Evolutionary conservation across 768 basidiomycete species (phyloP).

Genomic region (Serpula lacrymans): DNA sequence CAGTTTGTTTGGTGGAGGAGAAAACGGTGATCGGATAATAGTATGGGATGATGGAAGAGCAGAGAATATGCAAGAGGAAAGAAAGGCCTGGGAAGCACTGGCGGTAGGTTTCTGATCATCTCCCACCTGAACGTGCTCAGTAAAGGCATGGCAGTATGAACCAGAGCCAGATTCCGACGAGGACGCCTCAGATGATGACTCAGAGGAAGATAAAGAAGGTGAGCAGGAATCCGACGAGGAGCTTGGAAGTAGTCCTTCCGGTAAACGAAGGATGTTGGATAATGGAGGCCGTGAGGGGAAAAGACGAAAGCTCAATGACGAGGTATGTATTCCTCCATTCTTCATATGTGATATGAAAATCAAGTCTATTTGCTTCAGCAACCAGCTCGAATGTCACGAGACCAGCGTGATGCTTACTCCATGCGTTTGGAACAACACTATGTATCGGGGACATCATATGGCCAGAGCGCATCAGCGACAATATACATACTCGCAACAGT

Average conservation of each 20-base stretch:
- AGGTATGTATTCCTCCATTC: conserved; percentile 31
- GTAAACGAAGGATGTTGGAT: conserved; percentile 48
- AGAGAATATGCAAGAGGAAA: conserved; percentile 64
- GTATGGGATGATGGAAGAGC: conserved; percentile 93
- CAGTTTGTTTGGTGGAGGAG: conserved; percentile 75
- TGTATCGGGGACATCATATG: conserved; percentile 77
- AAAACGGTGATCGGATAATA: conserved; percentile 68
- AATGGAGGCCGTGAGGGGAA: conserved; percentile 35
- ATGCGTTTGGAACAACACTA: conserved; percentile 79
- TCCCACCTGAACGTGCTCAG: background rate
- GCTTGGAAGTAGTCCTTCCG: conserved; percentile 34
- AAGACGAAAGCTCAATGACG: conserved; percentile 60
- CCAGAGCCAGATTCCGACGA: conserved; percentile 72
- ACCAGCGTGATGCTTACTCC: conserved; percentile 64
- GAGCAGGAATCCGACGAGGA: conserved; percentile 39
- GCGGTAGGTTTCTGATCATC: conserved; percentile 50
- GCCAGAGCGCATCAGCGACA: conserved; percentile 85
- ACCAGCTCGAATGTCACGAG: conserved; percentile 60
- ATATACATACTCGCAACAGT: conserved; percentile 87
- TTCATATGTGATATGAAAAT: background rate
- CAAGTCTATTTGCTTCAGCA: conserved; percentile 27
- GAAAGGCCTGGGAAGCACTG: conserved; percentile 80
- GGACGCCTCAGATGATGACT: conserved; percentile 41
- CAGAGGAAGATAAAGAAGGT: conserved; percentile 41
- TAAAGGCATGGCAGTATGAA: conserved; percentile 61